Evolutionary conservation across 257 asterid species (phyloP).

Genomic region (Solanum appendiculatum): DNA sequence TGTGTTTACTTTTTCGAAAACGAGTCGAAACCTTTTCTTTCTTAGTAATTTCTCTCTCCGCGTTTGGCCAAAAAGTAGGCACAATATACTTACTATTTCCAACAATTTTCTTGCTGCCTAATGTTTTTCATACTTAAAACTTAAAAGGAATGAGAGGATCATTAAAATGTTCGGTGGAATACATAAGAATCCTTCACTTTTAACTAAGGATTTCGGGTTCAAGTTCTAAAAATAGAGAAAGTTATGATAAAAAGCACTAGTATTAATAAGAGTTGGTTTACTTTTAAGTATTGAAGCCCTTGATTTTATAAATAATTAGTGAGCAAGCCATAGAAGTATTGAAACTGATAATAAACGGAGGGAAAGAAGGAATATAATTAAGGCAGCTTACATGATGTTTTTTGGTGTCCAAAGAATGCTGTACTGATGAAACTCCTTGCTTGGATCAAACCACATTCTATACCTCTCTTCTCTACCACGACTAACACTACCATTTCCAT

Average conservation of each 20-base stretch:
- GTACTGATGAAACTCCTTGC: slow-evolving; percentile 60
- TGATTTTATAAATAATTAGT: too few relatives aligned
- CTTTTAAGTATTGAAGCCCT: too few relatives aligned
- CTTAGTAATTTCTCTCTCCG: background rate
- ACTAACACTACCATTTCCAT: slow-evolving; percentile 77
- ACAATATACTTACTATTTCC: background rate
- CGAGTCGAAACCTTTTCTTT: background rate
- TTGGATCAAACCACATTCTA: slow-evolving; percentile 84
- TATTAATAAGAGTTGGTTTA: too few relatives aligned
- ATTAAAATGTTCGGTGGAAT: too few relatives aligned
- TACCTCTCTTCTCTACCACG: slow-evolving; percentile 95
- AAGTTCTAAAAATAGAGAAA: background rate
- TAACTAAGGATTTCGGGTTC: background rate
- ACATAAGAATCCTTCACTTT: background rate
- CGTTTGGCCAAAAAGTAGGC: background rate
- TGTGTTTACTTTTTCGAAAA: background rate
- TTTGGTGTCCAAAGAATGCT: slow-evolving; percentile 88
- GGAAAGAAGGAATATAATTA: background rate
- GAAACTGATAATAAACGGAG: background rate
- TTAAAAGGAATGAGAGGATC: background rate
- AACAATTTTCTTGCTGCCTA: background rate
- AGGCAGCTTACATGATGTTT: slow-evolving; percentile 38
- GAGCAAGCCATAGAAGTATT: background rate
- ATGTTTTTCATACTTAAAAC: background rate
- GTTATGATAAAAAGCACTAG: background rate